These are phyloP conservation scores for Heliophila coronopifolia DNA, from an alignment of 441 rosid genomes.

Conservation along the genomic window DNA sequence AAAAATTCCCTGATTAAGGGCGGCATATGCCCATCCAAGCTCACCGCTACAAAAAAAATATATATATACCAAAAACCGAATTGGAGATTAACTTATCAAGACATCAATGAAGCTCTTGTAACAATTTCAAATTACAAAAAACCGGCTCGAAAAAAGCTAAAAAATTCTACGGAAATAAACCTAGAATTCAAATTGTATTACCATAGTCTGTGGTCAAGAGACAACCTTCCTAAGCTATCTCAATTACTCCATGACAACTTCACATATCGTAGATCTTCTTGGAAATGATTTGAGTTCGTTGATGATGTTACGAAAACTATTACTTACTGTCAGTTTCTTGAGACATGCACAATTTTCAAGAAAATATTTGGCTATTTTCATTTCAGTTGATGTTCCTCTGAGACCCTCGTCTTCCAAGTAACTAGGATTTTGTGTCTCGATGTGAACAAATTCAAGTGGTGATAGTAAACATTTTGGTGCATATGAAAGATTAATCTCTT, in stretches of 20 bases:
- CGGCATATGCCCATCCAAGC: no score
- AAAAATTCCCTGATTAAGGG: no score
- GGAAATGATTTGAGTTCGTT: conserved; percentile 11
- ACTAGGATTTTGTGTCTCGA: background rate
- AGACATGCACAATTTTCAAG: conserved; percentile 16
- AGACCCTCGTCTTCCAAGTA: background rate
- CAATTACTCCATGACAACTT: conserved; percentile 18
- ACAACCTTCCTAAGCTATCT: background rate
- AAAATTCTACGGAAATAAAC: no score
- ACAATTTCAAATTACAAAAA: no score
- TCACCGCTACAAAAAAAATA: no score
- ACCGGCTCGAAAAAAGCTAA: no score
- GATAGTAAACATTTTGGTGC: conserved; percentile 21
- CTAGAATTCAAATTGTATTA: no score
- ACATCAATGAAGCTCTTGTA: no score
- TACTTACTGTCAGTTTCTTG: conserved; percentile 8
- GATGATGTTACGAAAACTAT: conserved; percentile 20
- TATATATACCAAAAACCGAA: no score
- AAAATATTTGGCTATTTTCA: conserved; percentile 23
- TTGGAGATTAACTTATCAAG: no score
- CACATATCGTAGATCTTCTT: conserved; percentile 10
- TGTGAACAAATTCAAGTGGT: conserved; percentile 15
- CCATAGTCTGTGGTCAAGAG: no score
- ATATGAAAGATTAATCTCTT: conserved; percentile 1
- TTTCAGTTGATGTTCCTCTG: conserved; percentile 9